phyloP scores from a whole-genome alignment of 257 asterid genomes.

The Anisodus acutangulus region DNA sequence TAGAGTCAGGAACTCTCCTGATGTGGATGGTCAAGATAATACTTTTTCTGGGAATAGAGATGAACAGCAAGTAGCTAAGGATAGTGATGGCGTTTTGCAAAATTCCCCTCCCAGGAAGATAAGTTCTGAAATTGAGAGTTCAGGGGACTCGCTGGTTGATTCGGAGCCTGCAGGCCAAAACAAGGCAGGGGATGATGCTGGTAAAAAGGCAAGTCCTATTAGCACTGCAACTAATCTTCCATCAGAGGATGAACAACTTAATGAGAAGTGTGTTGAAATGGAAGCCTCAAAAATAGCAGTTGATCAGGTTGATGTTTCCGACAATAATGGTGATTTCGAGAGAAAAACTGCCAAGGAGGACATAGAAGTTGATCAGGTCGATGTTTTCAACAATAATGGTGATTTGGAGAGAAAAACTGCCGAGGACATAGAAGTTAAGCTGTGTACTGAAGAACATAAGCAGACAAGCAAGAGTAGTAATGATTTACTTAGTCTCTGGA shows the following conservation, averaged over 20 bases:
- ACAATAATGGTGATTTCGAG: constrained; percentile 40
- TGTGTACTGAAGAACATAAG: constrained; percentile 40
- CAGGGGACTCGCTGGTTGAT: constrained; percentile 32
- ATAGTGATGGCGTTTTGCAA: constrained; percentile 43
- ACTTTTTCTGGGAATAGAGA: constrained; percentile 45
- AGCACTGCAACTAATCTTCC: constrained; percentile 38
- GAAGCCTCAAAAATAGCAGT: constrained; percentile 38
- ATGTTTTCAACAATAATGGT: constrained; percentile 37
- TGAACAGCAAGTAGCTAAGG: constrained; percentile 51
- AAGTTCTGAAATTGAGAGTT: constrained; percentile 32
- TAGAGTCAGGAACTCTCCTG: constrained; percentile 50
- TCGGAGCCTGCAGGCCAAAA: constrained; percentile 38
- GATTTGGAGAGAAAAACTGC: constrained; percentile 43
- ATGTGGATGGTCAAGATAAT: constrained; percentile 50
- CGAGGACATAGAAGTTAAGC: constrained; percentile 35
- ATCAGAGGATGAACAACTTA: constrained; percentile 40
- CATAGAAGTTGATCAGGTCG: constrained; percentile 44
- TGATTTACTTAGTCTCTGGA: constrained; percentile 63
- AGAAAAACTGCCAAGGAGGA: constrained; percentile 39
- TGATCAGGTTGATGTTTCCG: constrained; percentile 42
- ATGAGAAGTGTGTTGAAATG: constrained; percentile 42
- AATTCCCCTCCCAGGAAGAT: constrained; percentile 49
- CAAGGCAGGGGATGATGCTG: constrained; percentile 32
- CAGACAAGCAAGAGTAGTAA: constrained; percentile 39
- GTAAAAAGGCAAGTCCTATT: constrained; percentile 49